Evolutionary conservation across 768 basidiomycete genomes (phyloP).

Genomic region (Floccularia luteovirens): DNA sequence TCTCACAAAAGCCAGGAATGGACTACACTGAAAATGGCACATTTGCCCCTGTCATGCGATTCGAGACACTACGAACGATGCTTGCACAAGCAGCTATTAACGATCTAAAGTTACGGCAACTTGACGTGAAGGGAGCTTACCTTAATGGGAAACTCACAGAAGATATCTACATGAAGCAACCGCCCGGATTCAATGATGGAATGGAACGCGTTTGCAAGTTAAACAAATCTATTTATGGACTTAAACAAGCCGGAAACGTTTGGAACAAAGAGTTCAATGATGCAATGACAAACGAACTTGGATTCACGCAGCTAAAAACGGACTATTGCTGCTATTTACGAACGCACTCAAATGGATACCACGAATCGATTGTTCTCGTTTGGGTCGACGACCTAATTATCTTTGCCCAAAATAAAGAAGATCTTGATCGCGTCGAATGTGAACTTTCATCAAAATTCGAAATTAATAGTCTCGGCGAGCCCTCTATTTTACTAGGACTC

Average conservation of each 20-base stretch:
- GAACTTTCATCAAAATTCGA: slow-evolving; percentile 6
- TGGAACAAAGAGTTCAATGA: slow-evolving; percentile 4
- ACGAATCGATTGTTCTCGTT: background rate
- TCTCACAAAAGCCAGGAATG: slow-evolving; percentile 21
- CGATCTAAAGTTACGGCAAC: slow-evolving; percentile 2
- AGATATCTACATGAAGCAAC: slow-evolving; percentile 27
- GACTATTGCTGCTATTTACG: background rate
- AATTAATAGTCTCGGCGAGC: slow-evolving; percentile 8
- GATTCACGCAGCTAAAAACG: slow-evolving; percentile 2
- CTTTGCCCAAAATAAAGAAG: background rate
- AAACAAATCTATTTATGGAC: slow-evolving; percentile 4
- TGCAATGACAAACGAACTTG: background rate
- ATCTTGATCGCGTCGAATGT: slow-evolving; percentile 1
- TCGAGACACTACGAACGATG: slow-evolving; percentile 8
- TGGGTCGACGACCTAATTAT: slow-evolving; percentile 1
- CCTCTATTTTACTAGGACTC: slow-evolving; percentile 8
- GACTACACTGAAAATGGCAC: slow-evolving; percentile 19
- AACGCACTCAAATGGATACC: background rate
- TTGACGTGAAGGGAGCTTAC: slow-evolving; percentile 8
- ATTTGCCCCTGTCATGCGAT: slow-evolving; percentile 11
- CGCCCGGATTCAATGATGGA: slow-evolving; percentile 8
- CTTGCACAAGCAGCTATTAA: slow-evolving; percentile 15
- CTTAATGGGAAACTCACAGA: slow-evolving; percentile 7
- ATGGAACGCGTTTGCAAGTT: slow-evolving; percentile 5
- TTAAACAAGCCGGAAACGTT: slow-evolving; percentile 5